Evolutionary conservation across 768 basidiomycete species (phyloP), one percentile per base, ranked within the genome.

Genomic region (Suillus hirtellus): DNA sequence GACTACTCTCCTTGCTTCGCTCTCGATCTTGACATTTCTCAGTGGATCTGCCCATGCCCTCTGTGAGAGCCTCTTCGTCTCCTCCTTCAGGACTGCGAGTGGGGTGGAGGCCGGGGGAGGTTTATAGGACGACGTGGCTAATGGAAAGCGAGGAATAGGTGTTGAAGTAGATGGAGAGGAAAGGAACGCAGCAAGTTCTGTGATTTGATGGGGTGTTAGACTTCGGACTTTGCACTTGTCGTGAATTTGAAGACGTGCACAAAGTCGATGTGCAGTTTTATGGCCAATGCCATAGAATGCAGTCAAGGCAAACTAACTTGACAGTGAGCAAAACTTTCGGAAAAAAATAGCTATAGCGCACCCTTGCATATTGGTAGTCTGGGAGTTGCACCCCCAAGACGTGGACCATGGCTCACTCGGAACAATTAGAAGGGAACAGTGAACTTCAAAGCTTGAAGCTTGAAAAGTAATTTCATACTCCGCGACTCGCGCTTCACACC

Each of bases 241-340:
- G 76, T 98, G 95, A 60, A 99, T 93, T 72, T 92, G 91, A 52
- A 97, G 86, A 64, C 97, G 89, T 11, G 96, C 93, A 72, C 96
- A 95, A 38, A 99, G 82, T 35, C 90, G 88, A 62, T 85, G 83
- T 10, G 96, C 86, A 17, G 86, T 91, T 65, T 82, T 78, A 69
- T 81, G 84, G 6, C 92, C 92, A 70, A 99, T 82, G 27, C 97
- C 97, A 73, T 95, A 95, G 79, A 98, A 95, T 58, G 83, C 81
- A 15, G 89, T 92, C 64, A 99, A 77, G n/a, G 95, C 96, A 78
- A 89, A 87, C 96, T 99, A 71, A 42, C 8, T 38, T 14, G 14
- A 60, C 35, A 61, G 63, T 38, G 19, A 54, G 60, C 55, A 12
- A 38, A 38, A 59, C 19, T 38, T 31, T 38, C 62, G 44, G 61